Evolutionary conservation across 352 stramenopile species (phyloP).

Genomic region (Phytophthora rubi): DNA sequence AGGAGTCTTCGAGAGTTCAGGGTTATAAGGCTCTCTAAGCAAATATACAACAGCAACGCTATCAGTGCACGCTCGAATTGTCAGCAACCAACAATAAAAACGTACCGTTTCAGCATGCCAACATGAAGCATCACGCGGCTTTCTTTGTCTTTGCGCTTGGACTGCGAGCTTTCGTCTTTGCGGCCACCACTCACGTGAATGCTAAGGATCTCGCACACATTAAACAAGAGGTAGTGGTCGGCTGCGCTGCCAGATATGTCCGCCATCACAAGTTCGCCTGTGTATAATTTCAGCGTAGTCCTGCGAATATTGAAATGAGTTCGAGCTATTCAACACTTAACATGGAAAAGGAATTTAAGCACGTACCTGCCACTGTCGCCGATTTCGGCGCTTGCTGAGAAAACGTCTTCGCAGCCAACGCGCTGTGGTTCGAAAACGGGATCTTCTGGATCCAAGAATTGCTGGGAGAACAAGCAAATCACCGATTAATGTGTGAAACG

Average conservation of each 20-base stretch:
- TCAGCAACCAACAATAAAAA: background rate
- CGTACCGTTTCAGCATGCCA: slow-evolving; percentile 69
- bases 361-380: slow-evolving; percentile 64
- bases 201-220: slow-evolving; percentile 84
- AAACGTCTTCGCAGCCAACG: slow-evolving; percentile 41
- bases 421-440: slow-evolving; percentile 53
- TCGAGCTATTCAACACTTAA: background rate
- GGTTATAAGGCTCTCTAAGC: slow-evolving; percentile 61
- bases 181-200: slow-evolving; percentile 42
- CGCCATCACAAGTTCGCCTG: slow-evolving; percentile 75
- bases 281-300: slow-evolving; percentile 64
- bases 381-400: slow-evolving; percentile 57
- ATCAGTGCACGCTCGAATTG: background rate
- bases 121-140: slow-evolving; percentile 57
- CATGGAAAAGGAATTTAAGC: too few relatives aligned
- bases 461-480: slow-evolving; percentile 34
- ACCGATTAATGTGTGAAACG: background rate
- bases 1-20: slow-evolving; percentile 47
- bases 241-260: slow-evolving; percentile 64
- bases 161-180: slow-evolving; percentile 35
- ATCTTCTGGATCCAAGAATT: slow-evolving; percentile 48
- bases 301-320: slow-evolving; percentile 18
- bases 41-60: background rate
- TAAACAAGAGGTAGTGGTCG: slow-evolving; percentile 78
- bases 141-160: slow-evolving; percentile 37